Base-by-base conservation (phyloP, 495 filamentous ascomycete genomes). In the Trichoderma virens region DNA sequence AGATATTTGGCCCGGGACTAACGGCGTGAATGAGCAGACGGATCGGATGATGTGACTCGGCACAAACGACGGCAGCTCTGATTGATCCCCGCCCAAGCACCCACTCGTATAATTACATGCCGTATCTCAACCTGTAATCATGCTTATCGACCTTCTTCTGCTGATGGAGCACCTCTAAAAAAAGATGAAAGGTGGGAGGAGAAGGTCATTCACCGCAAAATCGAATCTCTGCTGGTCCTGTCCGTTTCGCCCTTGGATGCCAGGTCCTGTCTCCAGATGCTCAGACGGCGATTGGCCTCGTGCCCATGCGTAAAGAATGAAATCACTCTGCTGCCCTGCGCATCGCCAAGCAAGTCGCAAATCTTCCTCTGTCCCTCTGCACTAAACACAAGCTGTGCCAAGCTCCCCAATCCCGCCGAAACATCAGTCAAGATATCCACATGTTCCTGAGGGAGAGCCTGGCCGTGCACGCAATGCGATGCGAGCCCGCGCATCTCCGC, bases 301-400 rank as follows among this genome's bases (percentile, higher is more conserved):
- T 31, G 38, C 83, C 80, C 27, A 77, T 65, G n/a, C 65, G 63
- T 80, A 79, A 62, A 84, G 72, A 86, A 87, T 13, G 69, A 70
- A 27, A 78, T 67, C 30, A 82, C 68, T 25, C 64, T 61, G 9
- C 68, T 27, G 38, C 71, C 73, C 39, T 71, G 70, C 51, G 11
- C 43, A 23, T 62, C 63, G 16, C 63, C 71, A 8, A 86, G 62
- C 63, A 75, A 78, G 13, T 78, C 69, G 41, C 64, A 64, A 39
- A 85, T 51, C 64, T 68, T 64, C 16, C 64, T 61, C 66, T 67
- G 74, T 5, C 79, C 80, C 6, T 71, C 67, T 0, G 62, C 63
- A 5, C 71, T 77, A 25, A 70, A 73, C 5, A 74, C 65, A 60
- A 74, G 69, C 30, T 73, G 69, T 11, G 79, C 72, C n/a, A 89